phyloP scores from a whole-genome alignment of 75 land plant species.

The Isoetes taiwanensis region DNA sequence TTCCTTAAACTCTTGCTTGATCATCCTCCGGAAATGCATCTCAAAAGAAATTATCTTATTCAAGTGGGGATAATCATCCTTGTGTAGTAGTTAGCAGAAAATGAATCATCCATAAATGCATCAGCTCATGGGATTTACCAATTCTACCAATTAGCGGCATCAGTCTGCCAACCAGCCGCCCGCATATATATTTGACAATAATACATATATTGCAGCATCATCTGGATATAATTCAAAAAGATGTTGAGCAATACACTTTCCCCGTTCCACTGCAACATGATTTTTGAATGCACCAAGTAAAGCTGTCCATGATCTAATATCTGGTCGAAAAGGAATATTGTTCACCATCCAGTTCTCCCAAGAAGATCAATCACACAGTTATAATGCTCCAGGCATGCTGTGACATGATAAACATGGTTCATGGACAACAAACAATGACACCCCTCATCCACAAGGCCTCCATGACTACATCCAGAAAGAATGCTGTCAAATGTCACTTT shows the following conservation, averaged over 20 bases:
- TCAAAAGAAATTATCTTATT: no score
- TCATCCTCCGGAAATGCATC: no score
- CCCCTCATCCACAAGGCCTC: conserved; percentile 27
- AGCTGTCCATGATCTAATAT: conserved; percentile 15
- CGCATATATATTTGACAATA: conserved; percentile 31
- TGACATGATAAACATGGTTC: conserved; percentile 14
- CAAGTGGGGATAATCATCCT: no score
- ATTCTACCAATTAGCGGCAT: no score
- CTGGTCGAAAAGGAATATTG: conserved; percentile 16
- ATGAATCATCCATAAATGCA: no score
- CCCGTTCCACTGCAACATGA: conserved; percentile 13
- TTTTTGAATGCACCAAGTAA: conserved; percentile 26
- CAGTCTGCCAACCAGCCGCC: no score
- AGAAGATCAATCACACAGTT: conserved; percentile 33
- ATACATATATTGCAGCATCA: conserved; percentile 19
- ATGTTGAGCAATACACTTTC: conserved; percentile 14
- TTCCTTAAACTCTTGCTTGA: no score
- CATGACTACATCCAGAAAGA: conserved; percentile 35
- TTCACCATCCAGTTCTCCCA: conserved; percentile 37
- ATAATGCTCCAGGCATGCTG: conserved; percentile 27
- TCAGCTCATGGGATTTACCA: no score
- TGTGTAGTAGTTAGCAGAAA: no score
- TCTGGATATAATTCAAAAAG: conserved; percentile 13
- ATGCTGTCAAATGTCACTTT: conserved; percentile 21
- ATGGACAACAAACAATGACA: conserved; percentile 21